Conservation (phyloP, 2,329 filamentous ascomycete species). For the Chalaropsis ovoidea region DNA sequence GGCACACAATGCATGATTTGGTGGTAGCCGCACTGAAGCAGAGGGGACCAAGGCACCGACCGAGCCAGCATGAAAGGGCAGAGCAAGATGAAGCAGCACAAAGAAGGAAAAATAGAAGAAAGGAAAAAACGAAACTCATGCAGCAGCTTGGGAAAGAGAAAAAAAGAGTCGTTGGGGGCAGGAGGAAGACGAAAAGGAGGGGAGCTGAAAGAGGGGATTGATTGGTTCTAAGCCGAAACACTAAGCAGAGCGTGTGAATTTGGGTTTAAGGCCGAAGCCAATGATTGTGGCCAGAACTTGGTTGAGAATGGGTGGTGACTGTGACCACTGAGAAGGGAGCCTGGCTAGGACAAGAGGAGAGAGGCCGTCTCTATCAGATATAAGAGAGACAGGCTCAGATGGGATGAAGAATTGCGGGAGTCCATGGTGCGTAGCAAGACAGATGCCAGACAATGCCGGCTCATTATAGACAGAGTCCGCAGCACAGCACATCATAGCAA, state of each 20-base stretch:
- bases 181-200: not conserved
- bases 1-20: conserved; percentile 13
- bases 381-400: not conserved
- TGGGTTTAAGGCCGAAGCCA: not conserved
- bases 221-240: conserved; percentile 12
- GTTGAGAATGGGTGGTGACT: too few relatives aligned
- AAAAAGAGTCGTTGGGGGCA: not conserved
- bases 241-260: not conserved
- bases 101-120: not conserved
- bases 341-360: not conserved
- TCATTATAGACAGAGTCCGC: not conserved
- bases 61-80: not conserved
- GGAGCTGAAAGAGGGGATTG: conserved; percentile 12
- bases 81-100: not conserved
- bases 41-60: conserved; percentile 9
- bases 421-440: not conserved
- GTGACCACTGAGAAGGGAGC: not conserved
- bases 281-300: too few relatives aligned
- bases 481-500: not conserved
- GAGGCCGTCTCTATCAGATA: not conserved
- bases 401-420: conserved; percentile 7
- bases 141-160: not conserved
- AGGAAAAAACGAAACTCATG: not conserved
- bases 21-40: conserved; percentile 9
- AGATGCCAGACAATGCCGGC: not conserved